phyloP scores from a whole-genome alignment of 2,329 filamentous ascomycete species.

The Aspergillus glaucus region DNA sequence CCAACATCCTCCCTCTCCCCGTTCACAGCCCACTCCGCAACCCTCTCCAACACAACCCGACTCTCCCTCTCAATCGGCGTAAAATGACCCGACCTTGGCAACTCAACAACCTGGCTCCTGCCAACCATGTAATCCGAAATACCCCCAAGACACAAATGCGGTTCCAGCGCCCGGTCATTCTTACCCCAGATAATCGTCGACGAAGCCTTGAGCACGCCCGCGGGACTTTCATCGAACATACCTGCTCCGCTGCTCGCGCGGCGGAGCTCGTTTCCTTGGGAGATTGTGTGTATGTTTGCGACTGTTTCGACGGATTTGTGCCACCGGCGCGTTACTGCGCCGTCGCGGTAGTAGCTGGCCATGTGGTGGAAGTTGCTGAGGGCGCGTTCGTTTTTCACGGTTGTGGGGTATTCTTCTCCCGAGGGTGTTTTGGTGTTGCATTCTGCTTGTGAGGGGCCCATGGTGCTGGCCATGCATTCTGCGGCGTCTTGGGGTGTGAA shows the following conservation, averaged over 20 bases:
- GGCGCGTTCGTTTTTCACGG: slow-evolving; percentile 34
- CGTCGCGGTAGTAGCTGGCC: slow-evolving; percentile 50
- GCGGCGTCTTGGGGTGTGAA: slow-evolving; percentile 32
- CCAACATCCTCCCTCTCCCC: slow-evolving; percentile 34
- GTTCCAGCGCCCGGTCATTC: slow-evolving; percentile 47
- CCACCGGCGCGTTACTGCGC: slow-evolving; percentile 42
- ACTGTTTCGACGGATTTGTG: slow-evolving; percentile 47
- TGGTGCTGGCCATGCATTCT: slow-evolving; percentile 45
- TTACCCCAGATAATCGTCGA: slow-evolving; percentile 51
- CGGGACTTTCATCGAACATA: slow-evolving; percentile 40
- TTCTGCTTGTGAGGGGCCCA: slow-evolving; percentile 47
- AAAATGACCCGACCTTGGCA: slow-evolving; percentile 50
- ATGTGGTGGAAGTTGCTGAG: slow-evolving; percentile 46
- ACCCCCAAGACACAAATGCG: slow-evolving; percentile 45
- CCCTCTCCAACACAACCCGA: slow-evolving; percentile 36
- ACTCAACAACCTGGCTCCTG: slow-evolving; percentile 45
- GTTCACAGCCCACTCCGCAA: slow-evolving; percentile 32
- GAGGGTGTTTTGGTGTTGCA: slow-evolving; percentile 27
- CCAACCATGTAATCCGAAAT: slow-evolving; percentile 46
- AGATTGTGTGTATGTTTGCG: slow-evolving; percentile 41
- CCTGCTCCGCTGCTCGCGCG: slow-evolving; percentile 33
- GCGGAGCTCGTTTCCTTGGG: slow-evolving; percentile 23
- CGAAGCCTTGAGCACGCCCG: slow-evolving; percentile 45
- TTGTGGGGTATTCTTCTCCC: slow-evolving; percentile 35
- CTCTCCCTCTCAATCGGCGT: slow-evolving; percentile 44